phyloP scores from a whole-genome alignment of 2,329 filamentous ascomycete species.

The Clarireedia hainanense region DNA sequence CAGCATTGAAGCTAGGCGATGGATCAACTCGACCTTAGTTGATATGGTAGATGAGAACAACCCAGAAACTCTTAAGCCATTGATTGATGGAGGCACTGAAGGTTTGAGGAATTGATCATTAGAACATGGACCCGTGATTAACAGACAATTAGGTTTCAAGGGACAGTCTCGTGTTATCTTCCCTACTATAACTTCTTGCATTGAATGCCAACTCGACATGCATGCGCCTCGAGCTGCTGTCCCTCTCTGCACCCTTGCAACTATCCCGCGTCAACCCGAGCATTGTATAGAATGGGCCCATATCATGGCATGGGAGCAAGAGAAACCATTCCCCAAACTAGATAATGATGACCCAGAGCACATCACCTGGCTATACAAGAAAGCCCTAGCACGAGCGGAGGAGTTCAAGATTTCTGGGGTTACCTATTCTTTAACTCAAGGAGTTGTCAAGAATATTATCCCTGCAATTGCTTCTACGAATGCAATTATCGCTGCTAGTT shows the following conservation, averaged over 20 bases:
- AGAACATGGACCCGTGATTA: neutral
- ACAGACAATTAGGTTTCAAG: slow-evolving; percentile 61
- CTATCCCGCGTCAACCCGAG: slow-evolving; percentile 91
- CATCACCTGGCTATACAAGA: slow-evolving; percentile 92
- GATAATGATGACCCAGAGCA: slow-evolving; percentile 97
- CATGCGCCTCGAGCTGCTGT: slow-evolving; percentile 96
- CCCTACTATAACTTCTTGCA: slow-evolving; percentile 87
- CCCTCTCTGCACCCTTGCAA: slow-evolving; percentile 90
- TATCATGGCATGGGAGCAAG: slow-evolving; percentile 91
- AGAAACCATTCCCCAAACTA: slow-evolving; percentile 73
- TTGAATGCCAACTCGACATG: slow-evolving; percentile 98
- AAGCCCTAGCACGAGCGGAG: slow-evolving; percentile 69
- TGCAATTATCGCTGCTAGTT: slow-evolving; percentile 89
- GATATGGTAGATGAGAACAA: slow-evolving; percentile 81
- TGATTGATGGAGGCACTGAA: slow-evolving; percentile 96
- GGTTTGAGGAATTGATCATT: slow-evolving; percentile 36
- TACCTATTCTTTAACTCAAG: slow-evolving; percentile 92
- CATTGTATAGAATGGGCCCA: slow-evolving; percentile 99
- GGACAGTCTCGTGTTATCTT: slow-evolving; percentile 90
- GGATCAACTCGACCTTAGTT: slow-evolving; percentile 94
- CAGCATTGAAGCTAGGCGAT: slow-evolving; percentile 93
- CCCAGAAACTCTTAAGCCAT: slow-evolving; percentile 79
- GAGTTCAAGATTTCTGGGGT: slow-evolving; percentile 90
- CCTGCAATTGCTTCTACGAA: slow-evolving; percentile 97
- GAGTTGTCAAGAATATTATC: slow-evolving; percentile 98